A percentile compares a stretch with the other conserved stretches of the same genome.
Conservation (phyloP, 345 rosid genomes). For the Salix udensis region DNA sequence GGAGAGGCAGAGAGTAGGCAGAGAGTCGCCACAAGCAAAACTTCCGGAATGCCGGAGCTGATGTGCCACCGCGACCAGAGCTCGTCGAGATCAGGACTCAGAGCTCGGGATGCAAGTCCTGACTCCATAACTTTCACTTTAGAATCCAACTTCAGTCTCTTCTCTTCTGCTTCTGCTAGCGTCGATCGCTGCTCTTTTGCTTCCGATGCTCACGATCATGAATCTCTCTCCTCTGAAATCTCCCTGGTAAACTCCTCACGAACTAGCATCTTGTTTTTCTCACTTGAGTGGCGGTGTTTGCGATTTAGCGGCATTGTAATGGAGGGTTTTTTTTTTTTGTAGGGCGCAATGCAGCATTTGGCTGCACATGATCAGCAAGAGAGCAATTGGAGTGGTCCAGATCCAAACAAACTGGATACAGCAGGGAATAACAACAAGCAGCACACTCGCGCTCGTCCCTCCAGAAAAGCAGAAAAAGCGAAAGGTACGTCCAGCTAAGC, state of each 20-base stretch:
- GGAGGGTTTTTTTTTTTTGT: not conserved
- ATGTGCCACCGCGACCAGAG: slow-evolving; percentile 34
- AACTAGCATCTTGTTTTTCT: slow-evolving; percentile 7
- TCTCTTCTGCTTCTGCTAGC: slow-evolving; percentile 86
- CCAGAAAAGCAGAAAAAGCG: slow-evolving; percentile 51
- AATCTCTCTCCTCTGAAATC: slow-evolving; percentile 62
- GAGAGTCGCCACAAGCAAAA: not conserved
- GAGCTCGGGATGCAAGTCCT: slow-evolving; percentile 70
- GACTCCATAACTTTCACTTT: slow-evolving; percentile 79
- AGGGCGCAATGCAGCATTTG: slow-evolving; percentile 45
- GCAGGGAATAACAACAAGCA: slow-evolving; percentile 32
- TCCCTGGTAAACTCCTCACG: slow-evolving; percentile 43
- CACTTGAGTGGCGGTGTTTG: not conserved
- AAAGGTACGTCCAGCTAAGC: slow-evolving; percentile 46
- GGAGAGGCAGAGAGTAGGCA: slow-evolving; percentile 11
- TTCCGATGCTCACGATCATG: slow-evolving; percentile 70
- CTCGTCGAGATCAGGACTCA: slow-evolving; percentile 32
- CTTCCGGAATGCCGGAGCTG: slow-evolving; percentile 41
- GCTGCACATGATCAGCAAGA: slow-evolving; percentile 55
- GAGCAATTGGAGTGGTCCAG: slow-evolving; percentile 52
- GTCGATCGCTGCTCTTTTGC: slow-evolving; percentile 89
- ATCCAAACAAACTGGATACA: slow-evolving; percentile 48
- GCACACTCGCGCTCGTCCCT: slow-evolving; percentile 26
- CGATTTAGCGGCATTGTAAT: not conserved
- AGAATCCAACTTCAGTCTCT: slow-evolving; percentile 75